A percentile compares a stretch with the other conserved stretches of the same genome.
Evolutionary conservation across 768 basidiomycete genomes (phyloP).

Genomic region (Tricholoma saponaceum): DNA sequence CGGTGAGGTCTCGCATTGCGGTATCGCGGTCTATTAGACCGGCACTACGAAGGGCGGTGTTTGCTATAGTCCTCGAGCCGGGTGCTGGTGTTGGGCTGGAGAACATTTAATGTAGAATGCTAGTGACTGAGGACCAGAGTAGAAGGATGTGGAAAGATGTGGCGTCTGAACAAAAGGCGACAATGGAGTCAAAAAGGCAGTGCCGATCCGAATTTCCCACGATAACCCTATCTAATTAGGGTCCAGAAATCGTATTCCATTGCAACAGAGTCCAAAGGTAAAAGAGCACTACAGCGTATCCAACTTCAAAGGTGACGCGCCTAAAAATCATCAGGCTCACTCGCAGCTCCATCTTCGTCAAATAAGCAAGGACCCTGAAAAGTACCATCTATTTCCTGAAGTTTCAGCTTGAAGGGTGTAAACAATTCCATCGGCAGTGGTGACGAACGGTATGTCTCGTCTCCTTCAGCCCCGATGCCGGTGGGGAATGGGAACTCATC

Average conservation of each 20-base stretch:
- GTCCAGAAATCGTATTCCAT: too few relatives aligned
- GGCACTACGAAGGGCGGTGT: conserved; percentile 61
- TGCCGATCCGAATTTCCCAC: conserved; percentile 23
- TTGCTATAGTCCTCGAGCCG: conserved; percentile 53
- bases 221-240: conserved; percentile 4
- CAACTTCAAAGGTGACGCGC: not conserved
- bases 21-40: conserved; percentile 77
- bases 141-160: conserved; percentile 8
- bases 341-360: conserved; percentile 17
- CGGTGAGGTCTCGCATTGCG: conserved; percentile 66
- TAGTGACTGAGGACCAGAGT: conserved; percentile 1
- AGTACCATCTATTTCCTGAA: conserved; percentile 26
- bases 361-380: conserved; percentile 31
- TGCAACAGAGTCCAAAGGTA: not conserved
- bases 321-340: conserved; percentile 3
- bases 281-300: conserved; percentile 3
- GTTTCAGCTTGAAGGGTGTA: not conserved
- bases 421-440: not conserved
- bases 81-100: conserved; percentile 58
- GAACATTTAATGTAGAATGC: conserved; percentile 36
- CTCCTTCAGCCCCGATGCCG: not conserved
- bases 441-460: not conserved
- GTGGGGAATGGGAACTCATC: not conserved
- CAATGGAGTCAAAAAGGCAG: conserved; percentile 32
- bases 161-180: conserved; percentile 17